A percentile compares a stretch with the other conserved stretches of the same genome.
phyloP scores from a whole-genome alignment of 306 rosid genomes.

The Glycyrrhiza uralensis region DNA sequence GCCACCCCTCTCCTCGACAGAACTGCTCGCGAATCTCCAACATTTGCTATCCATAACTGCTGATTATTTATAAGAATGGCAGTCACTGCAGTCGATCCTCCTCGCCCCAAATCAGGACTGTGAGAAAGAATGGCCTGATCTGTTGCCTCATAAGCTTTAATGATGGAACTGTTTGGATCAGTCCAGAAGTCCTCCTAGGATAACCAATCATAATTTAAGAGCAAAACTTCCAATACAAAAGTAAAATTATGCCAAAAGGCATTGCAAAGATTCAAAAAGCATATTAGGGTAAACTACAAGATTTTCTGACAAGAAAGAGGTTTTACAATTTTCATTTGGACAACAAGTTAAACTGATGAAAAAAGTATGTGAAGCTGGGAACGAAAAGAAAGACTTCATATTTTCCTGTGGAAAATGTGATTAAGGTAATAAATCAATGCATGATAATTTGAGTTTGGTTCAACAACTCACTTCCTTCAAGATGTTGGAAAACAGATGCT shows the following conservation, averaged over 20 bases:
- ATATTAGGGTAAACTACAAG: neutral
- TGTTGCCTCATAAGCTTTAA: slow-evolving; percentile 61
- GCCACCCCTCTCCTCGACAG: slow-evolving; percentile 63
- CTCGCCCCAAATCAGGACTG: slow-evolving; percentile 67
- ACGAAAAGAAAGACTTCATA: neutral
- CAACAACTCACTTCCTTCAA: slow-evolving; percentile 69
- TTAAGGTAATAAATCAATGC: neutral
- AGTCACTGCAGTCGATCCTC: slow-evolving; percentile 80
- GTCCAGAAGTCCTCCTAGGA: slow-evolving; percentile 64
- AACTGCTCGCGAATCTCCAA: slow-evolving; percentile 87
- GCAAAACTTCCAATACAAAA: neutral
- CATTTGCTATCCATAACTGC: slow-evolving; percentile 66
- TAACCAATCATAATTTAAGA: slow-evolving; percentile 8
- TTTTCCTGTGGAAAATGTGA: neutral
- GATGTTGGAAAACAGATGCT: slow-evolving; percentile 73
- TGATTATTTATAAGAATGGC: slow-evolving; percentile 60
- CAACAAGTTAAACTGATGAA: neutral
- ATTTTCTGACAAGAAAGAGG: neutral
- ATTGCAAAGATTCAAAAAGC: neutral
- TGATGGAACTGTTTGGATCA: slow-evolving; percentile 55
- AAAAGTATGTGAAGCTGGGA: neutral
- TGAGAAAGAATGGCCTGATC: slow-evolving; percentile 72
- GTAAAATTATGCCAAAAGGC: neutral
- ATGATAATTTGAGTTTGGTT: slow-evolving; percentile 8
- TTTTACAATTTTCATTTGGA: neutral